Evolutionary conservation across 2,329 filamentous ascomycete species (phyloP).

Genomic region (Plenodomus lindquistii): DNA sequence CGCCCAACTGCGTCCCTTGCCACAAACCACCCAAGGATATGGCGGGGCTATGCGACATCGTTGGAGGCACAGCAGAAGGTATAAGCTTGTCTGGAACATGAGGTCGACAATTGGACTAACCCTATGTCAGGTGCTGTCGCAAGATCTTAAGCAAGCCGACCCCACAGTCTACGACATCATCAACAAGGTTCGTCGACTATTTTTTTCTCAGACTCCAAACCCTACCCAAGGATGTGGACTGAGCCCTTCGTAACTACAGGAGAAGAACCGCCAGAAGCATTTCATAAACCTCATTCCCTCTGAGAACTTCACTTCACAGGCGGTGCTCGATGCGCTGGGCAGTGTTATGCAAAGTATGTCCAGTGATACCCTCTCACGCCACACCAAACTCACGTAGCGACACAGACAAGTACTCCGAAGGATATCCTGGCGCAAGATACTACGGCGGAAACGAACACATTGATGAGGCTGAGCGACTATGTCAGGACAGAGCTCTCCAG

Average conservation of each 20-base stretch:
- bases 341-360: slow-evolving; percentile 50
- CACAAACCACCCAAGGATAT: slow-evolving; percentile 38
- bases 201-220: too few species aligned
- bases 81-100: slow-evolving; percentile 1
- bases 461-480: slow-evolving; percentile 91
- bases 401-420: slow-evolving; percentile 97
- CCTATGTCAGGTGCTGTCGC: slow-evolving; percentile 69
- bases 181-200: slow-evolving; percentile 68
- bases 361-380: slow-evolving; percentile 56
- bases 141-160: slow-evolving; percentile 81
- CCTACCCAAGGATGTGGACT: slow-evolving; percentile 16
- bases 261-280: slow-evolving; percentile 95
- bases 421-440: slow-evolving; percentile 96
- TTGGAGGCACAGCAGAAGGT: slow-evolving; percentile 55
- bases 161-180: slow-evolving; percentile 86
- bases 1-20: slow-evolving; percentile 32
- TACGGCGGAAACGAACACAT: slow-evolving; percentile 99
- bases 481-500: slow-evolving; percentile 90
- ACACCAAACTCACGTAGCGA: slow-evolving; percentile 27
- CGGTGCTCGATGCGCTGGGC: slow-evolving; percentile 96
- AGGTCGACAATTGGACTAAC: slow-evolving; percentile 11
- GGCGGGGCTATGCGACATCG: slow-evolving; percentile 49
- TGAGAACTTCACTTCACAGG: slow-evolving; percentile 98
- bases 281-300: slow-evolving; percentile 99
- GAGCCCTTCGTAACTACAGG: slow-evolving; percentile 56